Base-by-base conservation (phyloP, 106 monocot genomes). In the Posidonia australis region DNA sequence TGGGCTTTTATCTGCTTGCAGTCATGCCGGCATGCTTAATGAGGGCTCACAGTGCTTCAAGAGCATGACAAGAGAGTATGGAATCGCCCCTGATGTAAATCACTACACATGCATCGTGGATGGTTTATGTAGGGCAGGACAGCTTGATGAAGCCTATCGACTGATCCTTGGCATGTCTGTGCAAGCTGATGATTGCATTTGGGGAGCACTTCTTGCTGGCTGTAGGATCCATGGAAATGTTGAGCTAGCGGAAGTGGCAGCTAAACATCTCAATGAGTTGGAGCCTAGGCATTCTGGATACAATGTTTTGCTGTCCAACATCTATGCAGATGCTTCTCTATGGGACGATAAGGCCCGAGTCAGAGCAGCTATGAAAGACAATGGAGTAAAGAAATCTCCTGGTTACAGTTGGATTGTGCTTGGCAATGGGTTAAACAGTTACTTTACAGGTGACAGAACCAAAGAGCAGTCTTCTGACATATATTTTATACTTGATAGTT, bases 61-160 rank as follows among this genome's bases (percentile, higher is more conserved):
- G 31, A 65, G 48, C 25, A 92, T 92, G 92, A 42, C 58, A 2
- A 63, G 19, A 27, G 56, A 72, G n/a, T 47, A 87, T 61, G 84
- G 72, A 2, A 77, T 84, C 42, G 54, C 54, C 20, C 81, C 92
- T 51, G 82, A 79, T 65, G 56, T 82, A 31, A 79, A 68, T 60
- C 92, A 92, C 57, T 87, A 92, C 60, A 63, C 81, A 22, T 92
- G 92, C 27, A 73, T 92, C 12, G 84, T 92, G 0, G 92, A 92
- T 61, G 69, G 53, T 42, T 68, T 92, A 47, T 80, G 81, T 0
- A 81, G 87, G 67, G 73, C 72, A 23, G 92, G 87, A 4, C 74
- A 84, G 48, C 76, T 92, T 19, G 47, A 84, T 20, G 63, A 69
- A 60, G 92, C 87, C 30, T 80, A 78, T 62, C 30, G 71, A 14